Evolutionary conservation across 202 grass and related monocot species (phyloP).

Genomic region (Panicum hallii): DNA sequence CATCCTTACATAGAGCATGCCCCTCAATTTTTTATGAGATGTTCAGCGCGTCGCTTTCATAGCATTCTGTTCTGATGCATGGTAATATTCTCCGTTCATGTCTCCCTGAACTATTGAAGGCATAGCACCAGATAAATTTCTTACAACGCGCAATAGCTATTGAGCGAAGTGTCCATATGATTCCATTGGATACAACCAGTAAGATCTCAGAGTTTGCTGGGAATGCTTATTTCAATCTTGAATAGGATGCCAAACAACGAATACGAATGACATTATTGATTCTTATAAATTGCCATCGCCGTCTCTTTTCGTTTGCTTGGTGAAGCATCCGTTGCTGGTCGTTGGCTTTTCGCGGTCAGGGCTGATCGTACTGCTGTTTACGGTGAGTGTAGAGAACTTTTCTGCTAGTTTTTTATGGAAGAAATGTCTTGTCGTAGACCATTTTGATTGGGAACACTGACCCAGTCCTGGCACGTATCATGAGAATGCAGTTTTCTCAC

Average conservation of each 20-base stretch:
- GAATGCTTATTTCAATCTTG: slow-evolving; percentile 8
- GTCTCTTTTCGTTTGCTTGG: not conserved
- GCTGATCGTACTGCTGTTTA: not conserved
- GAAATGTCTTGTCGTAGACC: not conserved
- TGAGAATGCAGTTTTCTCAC: not conserved
- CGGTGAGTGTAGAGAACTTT: not conserved
- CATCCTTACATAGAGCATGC: not conserved
- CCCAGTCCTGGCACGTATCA: not conserved
- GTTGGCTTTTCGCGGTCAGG: not conserved
- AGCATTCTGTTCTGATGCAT: slow-evolving; percentile 33
- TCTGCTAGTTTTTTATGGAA: no score
- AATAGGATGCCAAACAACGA: slow-evolving; percentile 16
- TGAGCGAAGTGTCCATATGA: slow-evolving; percentile 5
- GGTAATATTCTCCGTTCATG: slow-evolving; percentile 15
- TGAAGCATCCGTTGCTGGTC: not conserved
- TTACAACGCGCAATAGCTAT: slow-evolving; percentile 4
- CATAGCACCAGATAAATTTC: slow-evolving; percentile 11
- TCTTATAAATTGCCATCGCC: slow-evolving; percentile 1
- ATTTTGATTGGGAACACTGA: not conserved
- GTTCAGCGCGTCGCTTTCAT: not conserved
- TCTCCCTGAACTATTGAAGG: slow-evolving; percentile 19
- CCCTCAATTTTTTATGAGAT: slow-evolving; percentile 2
- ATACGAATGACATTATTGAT: not conserved
- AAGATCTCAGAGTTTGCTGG: slow-evolving; percentile 7
- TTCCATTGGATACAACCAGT: not conserved